phyloP scores from a whole-genome alignment of 306 rosid species.

The Mimosa pudica region DNA sequence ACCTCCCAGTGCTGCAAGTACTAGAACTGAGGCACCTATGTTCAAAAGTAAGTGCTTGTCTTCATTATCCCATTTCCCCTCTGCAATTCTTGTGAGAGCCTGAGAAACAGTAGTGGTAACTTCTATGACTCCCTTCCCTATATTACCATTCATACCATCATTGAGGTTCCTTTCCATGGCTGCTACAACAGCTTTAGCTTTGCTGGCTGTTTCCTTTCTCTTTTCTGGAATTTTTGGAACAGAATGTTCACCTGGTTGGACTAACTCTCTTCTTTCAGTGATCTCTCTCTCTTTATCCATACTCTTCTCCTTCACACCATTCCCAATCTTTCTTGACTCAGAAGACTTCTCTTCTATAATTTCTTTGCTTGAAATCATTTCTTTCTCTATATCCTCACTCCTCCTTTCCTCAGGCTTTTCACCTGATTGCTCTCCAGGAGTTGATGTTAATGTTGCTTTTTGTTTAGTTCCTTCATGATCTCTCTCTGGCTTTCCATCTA shows the following conservation, averaged over 20 bases:
- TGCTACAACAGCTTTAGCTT: background rate
- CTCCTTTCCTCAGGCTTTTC: slow-evolving; percentile 16
- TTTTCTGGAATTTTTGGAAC: slow-evolving; percentile 19
- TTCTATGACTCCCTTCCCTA: slow-evolving; percentile 33
- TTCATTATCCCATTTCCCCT: slow-evolving; percentile 38
- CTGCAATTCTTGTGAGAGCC: slow-evolving; percentile 31
- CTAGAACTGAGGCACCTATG: slow-evolving; percentile 57
- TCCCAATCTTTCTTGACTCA: slow-evolving; percentile 29
- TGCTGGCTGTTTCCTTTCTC: slow-evolving; percentile 27
- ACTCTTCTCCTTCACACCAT: slow-evolving; percentile 21
- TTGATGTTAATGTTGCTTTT: background rate
- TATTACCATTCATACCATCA: slow-evolving; percentile 9
- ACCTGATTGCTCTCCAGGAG: background rate
- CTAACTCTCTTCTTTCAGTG: background rate
- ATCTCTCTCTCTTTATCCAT: background rate
- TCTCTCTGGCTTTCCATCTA: slow-evolving; percentile 18
- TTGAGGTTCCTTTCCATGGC: slow-evolving; percentile 5
- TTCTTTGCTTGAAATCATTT: slow-evolving; percentile 25
- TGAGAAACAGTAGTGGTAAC: slow-evolving; percentile 32
- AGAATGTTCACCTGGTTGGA: background rate
- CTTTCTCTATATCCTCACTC: slow-evolving; percentile 17
- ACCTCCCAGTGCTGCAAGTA: slow-evolving; percentile 56
- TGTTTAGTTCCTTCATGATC: slow-evolving; percentile 21
- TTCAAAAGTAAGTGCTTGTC: slow-evolving; percentile 46
- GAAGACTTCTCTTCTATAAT: slow-evolving; percentile 25